Evolutionary conservation across 129 eudicot species (phyloP).

Genomic region (Helichrysum umbraculigerum): DNA sequence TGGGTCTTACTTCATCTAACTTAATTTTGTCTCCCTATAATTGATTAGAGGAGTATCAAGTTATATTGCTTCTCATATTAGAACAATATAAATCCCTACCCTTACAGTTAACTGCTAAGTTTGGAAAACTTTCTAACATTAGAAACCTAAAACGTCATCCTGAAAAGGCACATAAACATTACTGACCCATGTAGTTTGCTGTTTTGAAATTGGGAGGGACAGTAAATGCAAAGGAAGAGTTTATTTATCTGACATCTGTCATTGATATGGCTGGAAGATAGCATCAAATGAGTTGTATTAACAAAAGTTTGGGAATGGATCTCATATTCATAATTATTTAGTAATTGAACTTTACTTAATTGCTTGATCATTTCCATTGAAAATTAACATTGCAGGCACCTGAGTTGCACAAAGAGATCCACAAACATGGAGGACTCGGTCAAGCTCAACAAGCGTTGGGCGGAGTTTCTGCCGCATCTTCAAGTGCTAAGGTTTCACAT

Average conservation of each 20-base stretch:
- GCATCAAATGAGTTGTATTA: background rate
- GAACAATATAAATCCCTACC: too few relatives aligned
- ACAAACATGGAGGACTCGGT: conserved; percentile 35
- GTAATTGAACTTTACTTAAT: background rate
- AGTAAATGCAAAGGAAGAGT: background rate
- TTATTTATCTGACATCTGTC: background rate
- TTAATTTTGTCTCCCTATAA: too few relatives aligned
- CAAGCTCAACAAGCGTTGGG: conserved; percentile 44
- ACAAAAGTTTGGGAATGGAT: conserved; percentile 8
- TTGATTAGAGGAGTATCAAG: too few relatives aligned
- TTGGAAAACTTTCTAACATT: too few relatives aligned
- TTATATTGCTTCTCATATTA: too few relatives aligned
- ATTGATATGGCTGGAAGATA: background rate
- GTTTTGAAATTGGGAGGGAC: background rate
- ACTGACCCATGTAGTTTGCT: background rate
- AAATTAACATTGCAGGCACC: conserved; percentile 40
- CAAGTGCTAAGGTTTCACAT: conserved; percentile 33
- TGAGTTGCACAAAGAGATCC: conserved; percentile 42
- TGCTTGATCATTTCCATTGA: background rate
- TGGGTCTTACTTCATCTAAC: too few relatives aligned
- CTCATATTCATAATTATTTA: background rate
- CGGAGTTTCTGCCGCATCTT: conserved; percentile 35
- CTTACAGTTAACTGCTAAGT: too few relatives aligned
- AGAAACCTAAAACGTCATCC: too few relatives aligned
- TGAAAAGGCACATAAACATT: too few relatives aligned